Evolutionary conservation across 495 filamentous ascomycete species (phyloP), one percentile per base, ranked within the genome.

Genomic region (Podospora sp.): DNA sequence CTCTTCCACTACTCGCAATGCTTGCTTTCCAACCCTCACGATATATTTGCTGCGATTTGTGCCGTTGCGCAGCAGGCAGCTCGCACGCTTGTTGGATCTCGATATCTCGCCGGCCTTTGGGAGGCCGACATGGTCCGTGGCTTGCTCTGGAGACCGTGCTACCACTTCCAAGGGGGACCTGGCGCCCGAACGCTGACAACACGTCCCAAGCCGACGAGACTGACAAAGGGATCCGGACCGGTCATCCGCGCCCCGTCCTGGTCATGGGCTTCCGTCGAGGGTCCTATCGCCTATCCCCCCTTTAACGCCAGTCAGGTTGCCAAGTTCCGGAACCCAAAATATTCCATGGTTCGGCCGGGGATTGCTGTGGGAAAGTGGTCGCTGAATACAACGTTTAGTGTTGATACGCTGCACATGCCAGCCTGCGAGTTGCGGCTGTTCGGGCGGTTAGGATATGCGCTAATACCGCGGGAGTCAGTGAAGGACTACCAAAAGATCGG

Each of bases 251-350:
- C 63, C 2, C 63, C 63, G 14, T 65, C 63, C 11, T 65, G 63
- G 63, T 65, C 63, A 0, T 65, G 63, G 63, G 63, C 63, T 21
- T 52, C 63, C 12, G 63, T 65, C 11, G 63, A 65, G 53, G 63
- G 63, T 1, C 61, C 61, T 16, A 24, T 63, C 12, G 61, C 20
- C 18, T 21, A 53, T 4, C 9, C 26, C 3, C 9, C 9, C 21
- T 63, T n/a, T 5, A 63, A 27, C 36, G 6, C 61, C 3, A 21
- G 49, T 20, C 49, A 52, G 24, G 24, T 50, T 7, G 46, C 40
- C 46, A 63, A 53, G 20, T 49, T 2, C 36, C 65, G 29, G 22
- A 29, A 60, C 29, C 16, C 29, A 8, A 12, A 26, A 18, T 46
- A 49, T 16, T 24, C 40, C 36, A 62, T 35, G 60, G 46, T 62